Evolutionary conservation across 1,139 yeast species (phyloP).

Genomic region (Yamadazyma sp.): DNA sequence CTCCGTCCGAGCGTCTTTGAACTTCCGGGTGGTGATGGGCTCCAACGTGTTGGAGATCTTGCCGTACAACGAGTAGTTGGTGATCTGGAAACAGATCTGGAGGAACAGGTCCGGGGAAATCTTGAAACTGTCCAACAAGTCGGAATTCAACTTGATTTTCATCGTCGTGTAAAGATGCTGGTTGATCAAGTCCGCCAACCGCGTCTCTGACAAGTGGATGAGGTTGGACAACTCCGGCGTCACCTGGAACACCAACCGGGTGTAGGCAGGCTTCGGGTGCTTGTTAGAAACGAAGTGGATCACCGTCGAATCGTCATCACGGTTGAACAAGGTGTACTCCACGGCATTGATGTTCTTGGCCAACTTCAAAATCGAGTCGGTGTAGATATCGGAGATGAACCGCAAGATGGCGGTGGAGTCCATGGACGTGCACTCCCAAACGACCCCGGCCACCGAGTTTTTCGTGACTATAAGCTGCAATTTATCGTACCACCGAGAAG

Average conservation of each 20-base stretch:
- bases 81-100: conserved; percentile 67
- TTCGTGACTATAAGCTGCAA: conserved; percentile 66
- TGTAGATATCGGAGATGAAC: conserved; percentile 71
- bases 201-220: conserved; percentile 71
- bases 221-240: conserved; percentile 46
- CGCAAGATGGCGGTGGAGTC: conserved; percentile 76
- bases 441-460: conserved; percentile 73
- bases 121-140: conserved; percentile 48
- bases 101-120: conserved; percentile 65
- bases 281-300: conserved; percentile 36
- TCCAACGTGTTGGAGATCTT: conserved; percentile 65
- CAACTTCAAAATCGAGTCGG: conserved; percentile 69
- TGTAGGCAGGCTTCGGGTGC: conserved; percentile 40
- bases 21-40: conserved; percentile 71
- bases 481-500: conserved; percentile 79
- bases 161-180: conserved; percentile 62
- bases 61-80: conserved; percentile 74
- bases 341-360: conserved; percentile 71
- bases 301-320: background rate
- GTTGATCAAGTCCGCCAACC: conserved; percentile 71
- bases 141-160: conserved; percentile 42
- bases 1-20: conserved; percentile 68
- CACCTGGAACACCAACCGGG: conserved; percentile 48
- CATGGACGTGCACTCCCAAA: conserved; percentile 75
- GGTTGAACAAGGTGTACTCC: conserved; percentile 65